Percentiles rank a stretch among this genome's conserved stretches.
Evolutionary conservation across 805 yeast species (phyloP).

Genomic region (Saturnispora quitensis): DNA sequence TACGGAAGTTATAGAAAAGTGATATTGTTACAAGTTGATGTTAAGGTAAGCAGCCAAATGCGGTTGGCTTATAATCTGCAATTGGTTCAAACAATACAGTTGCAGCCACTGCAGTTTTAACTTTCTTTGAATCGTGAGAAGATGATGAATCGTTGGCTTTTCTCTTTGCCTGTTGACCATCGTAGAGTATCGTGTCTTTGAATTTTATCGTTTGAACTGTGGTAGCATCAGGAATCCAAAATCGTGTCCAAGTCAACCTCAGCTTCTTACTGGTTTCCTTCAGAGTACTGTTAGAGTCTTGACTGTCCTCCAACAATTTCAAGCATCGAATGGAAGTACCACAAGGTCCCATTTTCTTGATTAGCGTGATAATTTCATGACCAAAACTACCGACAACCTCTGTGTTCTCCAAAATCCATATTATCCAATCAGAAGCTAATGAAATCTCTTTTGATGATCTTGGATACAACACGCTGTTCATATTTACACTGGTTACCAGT

Average conservation of each 20-base stretch:
- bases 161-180: background rate
- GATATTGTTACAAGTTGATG: background rate
- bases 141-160: background rate
- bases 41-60: slow-evolving; percentile 37
- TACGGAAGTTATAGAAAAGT: background rate
- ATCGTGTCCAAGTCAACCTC: slow-evolving; percentile 17
- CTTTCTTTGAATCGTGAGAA: slow-evolving; percentile 3
- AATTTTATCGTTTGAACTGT: slow-evolving; percentile 4
- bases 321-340: slow-evolving; percentile 2
- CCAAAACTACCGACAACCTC: slow-evolving; percentile 12
- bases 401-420: slow-evolving; percentile 10
- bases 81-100: slow-evolving; percentile 25
- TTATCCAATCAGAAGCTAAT: slow-evolving; percentile 8
- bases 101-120: slow-evolving; percentile 6
- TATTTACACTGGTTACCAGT: background rate
- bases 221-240: slow-evolving; percentile 14
- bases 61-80: slow-evolving; percentile 41
- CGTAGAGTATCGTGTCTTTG: background rate
- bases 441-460: slow-evolving; percentile 6
- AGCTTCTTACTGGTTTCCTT: slow-evolving; percentile 13
- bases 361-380: background rate
- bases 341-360: slow-evolving; percentile 3
- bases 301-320: background rate
- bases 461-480: slow-evolving; percentile 1
- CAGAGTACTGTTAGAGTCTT: background rate